These are phyloP conservation scores for Chlamydomonas sphaeroides DNA, from an alignment of 139 green algal genomes.

Conservation along the genomic window DNA sequence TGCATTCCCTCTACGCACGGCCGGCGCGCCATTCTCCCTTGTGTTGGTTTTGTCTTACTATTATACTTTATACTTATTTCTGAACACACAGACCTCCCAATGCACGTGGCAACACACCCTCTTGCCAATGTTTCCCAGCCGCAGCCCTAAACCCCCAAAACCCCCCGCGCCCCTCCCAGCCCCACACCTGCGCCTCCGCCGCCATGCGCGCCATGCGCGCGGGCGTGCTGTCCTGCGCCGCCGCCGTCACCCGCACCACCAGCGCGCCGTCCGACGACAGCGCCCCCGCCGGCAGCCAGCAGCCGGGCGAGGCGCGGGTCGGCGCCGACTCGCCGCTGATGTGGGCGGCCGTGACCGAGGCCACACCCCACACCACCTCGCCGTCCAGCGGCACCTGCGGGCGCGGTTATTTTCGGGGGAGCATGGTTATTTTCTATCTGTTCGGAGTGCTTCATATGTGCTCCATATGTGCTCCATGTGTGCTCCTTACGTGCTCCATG, in stretches of 20 bases:
- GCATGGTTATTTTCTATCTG: too few species aligned
- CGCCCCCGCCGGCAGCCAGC: conserved; percentile 57
- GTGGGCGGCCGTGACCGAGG: conserved; percentile 76
- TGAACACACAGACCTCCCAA: too few species aligned
- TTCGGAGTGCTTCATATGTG: too few species aligned
- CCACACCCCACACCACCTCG: conserved; percentile 71
- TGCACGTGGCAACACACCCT: too few species aligned
- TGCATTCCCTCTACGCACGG: too few species aligned
- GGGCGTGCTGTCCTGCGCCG: conserved; percentile 76
- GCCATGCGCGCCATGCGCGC: conserved; percentile 83
- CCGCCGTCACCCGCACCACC: conserved; percentile 65
- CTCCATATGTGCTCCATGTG: too few species aligned
- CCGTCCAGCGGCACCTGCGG: conserved; percentile 85
- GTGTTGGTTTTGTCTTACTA: too few species aligned
- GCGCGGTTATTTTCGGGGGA: too few species aligned
- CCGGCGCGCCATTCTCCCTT: too few species aligned
- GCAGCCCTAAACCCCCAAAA: background rate
- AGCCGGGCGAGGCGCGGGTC: conserved; percentile 15
- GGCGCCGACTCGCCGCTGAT: conserved; percentile 80
- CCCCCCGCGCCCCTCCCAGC: background rate
- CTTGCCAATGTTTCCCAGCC: background rate
- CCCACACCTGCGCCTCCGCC: conserved; percentile 70
- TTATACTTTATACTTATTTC: too few species aligned
- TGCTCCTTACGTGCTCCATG: too few species aligned
- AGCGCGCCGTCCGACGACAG: conserved; percentile 79